Evolutionary conservation across 305 asterid species (phyloP).

Genomic region (Solanum chacoense): DNA sequence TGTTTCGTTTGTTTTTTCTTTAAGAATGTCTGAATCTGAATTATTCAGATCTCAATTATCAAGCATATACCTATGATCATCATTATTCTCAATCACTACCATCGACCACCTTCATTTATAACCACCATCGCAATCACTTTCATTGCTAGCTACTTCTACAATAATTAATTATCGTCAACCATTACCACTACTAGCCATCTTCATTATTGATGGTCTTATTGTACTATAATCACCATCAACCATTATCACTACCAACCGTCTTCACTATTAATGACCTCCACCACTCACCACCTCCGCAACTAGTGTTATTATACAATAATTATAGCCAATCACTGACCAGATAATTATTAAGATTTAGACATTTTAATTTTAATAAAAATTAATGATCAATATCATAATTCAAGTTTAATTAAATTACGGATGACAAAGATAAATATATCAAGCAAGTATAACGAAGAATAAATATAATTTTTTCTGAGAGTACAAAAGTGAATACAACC

Average conservation of each 20-base stretch:
- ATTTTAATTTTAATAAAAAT: no score
- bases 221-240: neutral
- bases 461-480: no score
- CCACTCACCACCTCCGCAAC: neutral
- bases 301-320: neutral
- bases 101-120: neutral
- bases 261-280: neutral
- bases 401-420: no score
- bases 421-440: no score
- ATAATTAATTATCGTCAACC: neutral
- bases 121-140: neutral
- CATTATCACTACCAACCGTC: neutral
- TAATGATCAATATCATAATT: no score
- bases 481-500: neutral
- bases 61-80: neutral
- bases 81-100: neutral
- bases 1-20: neutral
- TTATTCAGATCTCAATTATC: neutral
- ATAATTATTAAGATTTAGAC: no score
- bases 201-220: neutral
- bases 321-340: neutral
- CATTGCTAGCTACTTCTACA: neutral
- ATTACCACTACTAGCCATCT: neutral
- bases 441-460: no score
- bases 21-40: neutral